phyloP scores from a whole-genome alignment of 78 protist species.

The Isochrysis galbana region DNA sequence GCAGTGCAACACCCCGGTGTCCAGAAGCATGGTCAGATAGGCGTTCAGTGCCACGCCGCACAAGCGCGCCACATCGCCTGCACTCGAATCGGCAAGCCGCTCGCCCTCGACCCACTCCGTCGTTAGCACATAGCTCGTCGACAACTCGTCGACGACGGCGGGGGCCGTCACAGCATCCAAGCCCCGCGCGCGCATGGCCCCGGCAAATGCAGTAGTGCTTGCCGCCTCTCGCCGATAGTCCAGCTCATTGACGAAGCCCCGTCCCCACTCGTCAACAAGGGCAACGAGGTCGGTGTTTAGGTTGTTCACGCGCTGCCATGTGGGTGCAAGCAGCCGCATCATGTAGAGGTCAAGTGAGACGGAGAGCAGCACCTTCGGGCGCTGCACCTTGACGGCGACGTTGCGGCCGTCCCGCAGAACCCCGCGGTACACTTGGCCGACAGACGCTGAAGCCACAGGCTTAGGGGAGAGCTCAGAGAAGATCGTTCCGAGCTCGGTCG shows the following conservation, averaged over 20 bases:
- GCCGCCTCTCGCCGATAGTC: slow-evolving; percentile 16
- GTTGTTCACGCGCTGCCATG: background rate
- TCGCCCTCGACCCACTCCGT: slow-evolving; percentile 22
- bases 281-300: background rate
- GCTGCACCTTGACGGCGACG: slow-evolving; percentile 73
- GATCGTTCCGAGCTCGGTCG: background rate
- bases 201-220: background rate
- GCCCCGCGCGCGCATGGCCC: background rate
- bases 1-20: slow-evolving; percentile 39
- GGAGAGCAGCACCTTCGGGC: background rate
- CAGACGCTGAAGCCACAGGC: slow-evolving; percentile 88
- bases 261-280: slow-evolving; percentile 40
- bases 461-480: background rate
- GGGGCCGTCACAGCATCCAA: slow-evolving; percentile 23
- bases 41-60: slow-evolving; percentile 44
- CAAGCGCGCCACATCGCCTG: background rate
- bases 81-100: background rate
- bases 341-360: slow-evolving; percentile 32
- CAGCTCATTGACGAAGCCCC: slow-evolving; percentile 36
- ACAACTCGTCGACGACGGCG: background rate
- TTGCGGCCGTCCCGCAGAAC: slow-evolving; percentile 54
- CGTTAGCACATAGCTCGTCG: slow-evolving; percentile 15
- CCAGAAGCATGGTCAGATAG: slow-evolving; percentile 45
- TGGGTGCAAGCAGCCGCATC: background rate
- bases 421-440: slow-evolving; percentile 88